Conservation (phyloP, 169 alveolate genomes). For the Plasmodium cynomolgi region DNA sequence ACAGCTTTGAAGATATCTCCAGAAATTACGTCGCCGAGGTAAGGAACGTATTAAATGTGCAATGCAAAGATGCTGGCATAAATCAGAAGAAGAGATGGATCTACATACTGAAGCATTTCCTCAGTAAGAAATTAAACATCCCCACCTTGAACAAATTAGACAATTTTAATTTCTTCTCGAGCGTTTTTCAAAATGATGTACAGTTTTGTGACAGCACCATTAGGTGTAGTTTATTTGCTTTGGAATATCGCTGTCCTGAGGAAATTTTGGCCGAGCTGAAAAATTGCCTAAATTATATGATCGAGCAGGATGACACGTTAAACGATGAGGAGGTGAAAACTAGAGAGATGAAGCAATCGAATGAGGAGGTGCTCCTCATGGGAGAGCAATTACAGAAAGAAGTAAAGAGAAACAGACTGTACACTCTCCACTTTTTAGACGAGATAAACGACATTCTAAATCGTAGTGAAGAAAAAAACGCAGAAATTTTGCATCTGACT, state of each 20-base stretch:
- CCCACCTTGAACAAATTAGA: constrained; percentile 19
- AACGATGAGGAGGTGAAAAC: not conserved
- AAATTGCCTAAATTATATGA: constrained; percentile 4
- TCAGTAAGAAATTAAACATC: constrained; percentile 39
- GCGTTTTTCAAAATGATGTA: constrained; percentile 18
- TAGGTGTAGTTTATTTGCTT: not conserved
- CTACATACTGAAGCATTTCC: constrained; percentile 63
- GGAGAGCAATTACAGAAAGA: constrained; percentile 21
- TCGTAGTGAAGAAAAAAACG: constrained; percentile 35
- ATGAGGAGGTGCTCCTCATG: not conserved
- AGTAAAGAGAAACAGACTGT: constrained; percentile 26
- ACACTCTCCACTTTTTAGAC: constrained; percentile 23
- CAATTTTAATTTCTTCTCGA: constrained; percentile 36
- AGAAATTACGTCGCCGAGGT: constrained; percentile 34
- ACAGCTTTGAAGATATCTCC: constrained; percentile 74
- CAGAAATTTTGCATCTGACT: constrained; percentile 30
- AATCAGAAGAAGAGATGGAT: constrained; percentile 75
- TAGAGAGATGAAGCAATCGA: not conserved
- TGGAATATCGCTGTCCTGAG: constrained; percentile 9
- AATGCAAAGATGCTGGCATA: constrained; percentile 37
- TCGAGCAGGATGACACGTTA: not conserved
- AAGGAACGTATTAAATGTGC: constrained; percentile 41
- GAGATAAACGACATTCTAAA: constrained; percentile 28
- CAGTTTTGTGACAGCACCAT: not conserved
- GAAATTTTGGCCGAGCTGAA: constrained; percentile 33